Evolutionary conservation across 2,329 filamentous ascomycete species (phyloP).

Genomic region (Lojkania enalia): DNA sequence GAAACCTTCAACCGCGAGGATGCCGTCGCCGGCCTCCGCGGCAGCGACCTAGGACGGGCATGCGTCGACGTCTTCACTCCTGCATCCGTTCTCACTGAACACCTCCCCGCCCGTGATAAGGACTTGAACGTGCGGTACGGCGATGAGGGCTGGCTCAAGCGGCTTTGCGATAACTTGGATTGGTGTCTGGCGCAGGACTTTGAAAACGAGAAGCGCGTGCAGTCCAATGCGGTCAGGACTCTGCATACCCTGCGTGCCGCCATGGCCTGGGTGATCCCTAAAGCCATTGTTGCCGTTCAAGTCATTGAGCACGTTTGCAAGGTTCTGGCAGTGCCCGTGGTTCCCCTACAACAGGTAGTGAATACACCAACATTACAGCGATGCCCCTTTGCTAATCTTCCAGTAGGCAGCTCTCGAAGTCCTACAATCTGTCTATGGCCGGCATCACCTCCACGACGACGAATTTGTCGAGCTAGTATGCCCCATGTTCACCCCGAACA

Average conservation of each 20-base stretch:
- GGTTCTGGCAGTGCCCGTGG: slow-evolving; percentile 42
- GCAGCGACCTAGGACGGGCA: slow-evolving; percentile 81
- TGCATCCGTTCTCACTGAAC: slow-evolving; percentile 70
- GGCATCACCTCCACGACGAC: slow-evolving; percentile 71
- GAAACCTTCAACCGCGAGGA: slow-evolving; percentile 94
- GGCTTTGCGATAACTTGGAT: slow-evolving; percentile 73
- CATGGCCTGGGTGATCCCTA: slow-evolving; percentile 85
- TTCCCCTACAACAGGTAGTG: slow-evolving; percentile 41
- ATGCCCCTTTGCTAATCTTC: slow-evolving; percentile 22
- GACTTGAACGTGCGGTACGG: slow-evolving; percentile 73
- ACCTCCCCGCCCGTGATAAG: slow-evolving; percentile 73
- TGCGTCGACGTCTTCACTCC: slow-evolving; percentile 95
- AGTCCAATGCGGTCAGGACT: slow-evolving; percentile 72
- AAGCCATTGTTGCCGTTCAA: slow-evolving; percentile 67
- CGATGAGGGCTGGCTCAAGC: slow-evolving; percentile 82
- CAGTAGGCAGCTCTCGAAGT: slow-evolving; percentile 69
- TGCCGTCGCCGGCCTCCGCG: slow-evolving; percentile 77
- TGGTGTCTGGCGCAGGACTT: slow-evolving; percentile 71
- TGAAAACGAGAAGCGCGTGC: slow-evolving; percentile 67
- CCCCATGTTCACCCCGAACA: slow-evolving; percentile 75
- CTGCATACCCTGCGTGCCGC: slow-evolving; percentile 77
- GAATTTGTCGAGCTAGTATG: slow-evolving; percentile 79
- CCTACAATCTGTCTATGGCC: slow-evolving; percentile 78
- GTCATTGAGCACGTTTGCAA: slow-evolving; percentile 45
- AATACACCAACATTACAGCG: background rate